phyloP scores from a whole-genome alignment of 2,329 filamentous ascomycete species.

The Calonectria montana region DNA sequence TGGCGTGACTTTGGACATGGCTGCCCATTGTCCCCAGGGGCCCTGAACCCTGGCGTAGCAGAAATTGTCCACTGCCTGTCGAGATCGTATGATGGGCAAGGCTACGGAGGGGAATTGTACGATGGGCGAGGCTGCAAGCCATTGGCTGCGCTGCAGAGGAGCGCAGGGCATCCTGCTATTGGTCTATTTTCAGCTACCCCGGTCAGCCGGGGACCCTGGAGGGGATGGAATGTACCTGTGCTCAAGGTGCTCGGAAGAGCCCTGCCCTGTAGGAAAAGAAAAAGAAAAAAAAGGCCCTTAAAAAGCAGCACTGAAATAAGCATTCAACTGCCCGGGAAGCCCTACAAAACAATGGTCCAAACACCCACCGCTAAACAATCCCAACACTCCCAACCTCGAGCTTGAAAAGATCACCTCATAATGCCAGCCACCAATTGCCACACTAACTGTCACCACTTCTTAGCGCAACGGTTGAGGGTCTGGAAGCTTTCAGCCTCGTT shows the following conservation, averaged over 20 bases:
- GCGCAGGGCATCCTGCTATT: slow-evolving; percentile 28
- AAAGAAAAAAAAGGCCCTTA: background rate
- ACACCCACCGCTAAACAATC: background rate
- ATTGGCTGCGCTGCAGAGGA: slow-evolving; percentile 36
- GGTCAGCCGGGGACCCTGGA: slow-evolving; percentile 4
- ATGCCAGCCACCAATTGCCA: background rate
- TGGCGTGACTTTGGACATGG: slow-evolving; percentile 46
- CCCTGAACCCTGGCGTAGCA: slow-evolving; percentile 44
- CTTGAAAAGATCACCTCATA: background rate
- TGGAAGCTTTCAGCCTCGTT: slow-evolving; percentile 26
- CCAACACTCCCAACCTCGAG: background rate
- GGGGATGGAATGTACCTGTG: background rate
- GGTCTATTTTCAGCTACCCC: slow-evolving; percentile 1
- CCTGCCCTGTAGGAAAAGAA: background rate
- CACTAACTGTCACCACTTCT: background rate
- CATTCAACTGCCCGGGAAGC: background rate
- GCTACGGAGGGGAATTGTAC: slow-evolving; percentile 50
- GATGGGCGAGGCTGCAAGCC: slow-evolving; percentile 38
- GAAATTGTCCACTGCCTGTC: slow-evolving; percentile 39
- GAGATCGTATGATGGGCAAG: slow-evolving; percentile 54
- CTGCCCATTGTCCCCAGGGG: slow-evolving; percentile 37
- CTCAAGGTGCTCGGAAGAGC: background rate
- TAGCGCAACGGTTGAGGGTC: slow-evolving; percentile 22
- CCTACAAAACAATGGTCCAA: background rate
- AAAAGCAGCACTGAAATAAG: background rate